Evolutionary conservation across 1,284 basidiomycete genomes (phyloP).

Genomic region (Trametes sp.): DNA sequence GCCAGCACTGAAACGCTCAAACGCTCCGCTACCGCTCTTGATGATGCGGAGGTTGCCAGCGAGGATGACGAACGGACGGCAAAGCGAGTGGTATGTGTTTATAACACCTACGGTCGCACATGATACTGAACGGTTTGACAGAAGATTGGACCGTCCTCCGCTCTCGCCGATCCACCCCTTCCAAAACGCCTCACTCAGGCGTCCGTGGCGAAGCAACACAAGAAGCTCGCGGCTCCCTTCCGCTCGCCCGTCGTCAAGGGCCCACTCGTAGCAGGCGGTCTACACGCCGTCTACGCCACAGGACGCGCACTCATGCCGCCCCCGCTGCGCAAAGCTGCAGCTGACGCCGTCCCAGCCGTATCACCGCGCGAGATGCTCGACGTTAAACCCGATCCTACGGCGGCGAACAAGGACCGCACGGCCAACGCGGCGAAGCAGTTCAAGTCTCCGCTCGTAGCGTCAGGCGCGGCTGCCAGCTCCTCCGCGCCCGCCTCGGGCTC

Average conservation of each 20-base stretch:
- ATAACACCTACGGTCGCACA: neutral
- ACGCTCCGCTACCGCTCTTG: neutral
- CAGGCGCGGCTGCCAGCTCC: slow-evolving; percentile 29
- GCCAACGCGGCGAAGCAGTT: slow-evolving; percentile 66
- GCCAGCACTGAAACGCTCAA: neutral
- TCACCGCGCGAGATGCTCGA: neutral
- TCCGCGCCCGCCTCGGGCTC: slow-evolving; percentile 8
- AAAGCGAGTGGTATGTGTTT: slow-evolving; percentile 20
- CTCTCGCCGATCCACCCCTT: slow-evolving; percentile 48
- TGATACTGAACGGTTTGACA: slow-evolving; percentile 18
- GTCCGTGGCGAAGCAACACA: slow-evolving; percentile 62
- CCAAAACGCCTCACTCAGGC: slow-evolving; percentile 67
- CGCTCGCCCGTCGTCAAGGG: slow-evolving; percentile 59
- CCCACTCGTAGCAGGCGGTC: slow-evolving; percentile 29
- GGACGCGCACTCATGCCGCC: slow-evolving; percentile 11
- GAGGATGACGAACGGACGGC: neutral
- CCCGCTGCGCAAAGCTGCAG: slow-evolving; percentile 17
- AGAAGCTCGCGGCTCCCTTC: slow-evolving; percentile 71
- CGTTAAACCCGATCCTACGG: slow-evolving; percentile 2
- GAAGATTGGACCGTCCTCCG: slow-evolving; percentile 26
- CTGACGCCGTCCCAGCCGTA: neutral
- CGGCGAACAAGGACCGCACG: slow-evolving; percentile 47
- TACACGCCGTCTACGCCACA: slow-evolving; percentile 38
- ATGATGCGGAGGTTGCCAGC: neutral
- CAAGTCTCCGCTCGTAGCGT: slow-evolving; percentile 64